A percentile compares a stretch with the other conserved stretches of the same genome.
Conservation (phyloP, 2,329 filamentous ascomycete genomes). For the Fusarium xylarioides region DNA sequence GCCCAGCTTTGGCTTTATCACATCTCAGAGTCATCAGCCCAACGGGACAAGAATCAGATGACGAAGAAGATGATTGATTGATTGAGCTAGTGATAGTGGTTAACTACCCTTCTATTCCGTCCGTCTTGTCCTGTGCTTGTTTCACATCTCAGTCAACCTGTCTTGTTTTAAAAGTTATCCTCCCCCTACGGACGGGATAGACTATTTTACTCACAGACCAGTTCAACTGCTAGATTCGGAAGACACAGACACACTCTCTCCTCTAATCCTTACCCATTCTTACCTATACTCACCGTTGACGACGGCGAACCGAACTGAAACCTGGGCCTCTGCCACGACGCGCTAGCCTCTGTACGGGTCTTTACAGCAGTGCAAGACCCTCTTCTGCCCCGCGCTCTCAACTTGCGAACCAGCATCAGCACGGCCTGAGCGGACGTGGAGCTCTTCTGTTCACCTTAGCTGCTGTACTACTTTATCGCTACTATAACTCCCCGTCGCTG, state of each 20-base stretch:
- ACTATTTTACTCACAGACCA: background rate
- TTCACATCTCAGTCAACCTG: constrained; percentile 24
- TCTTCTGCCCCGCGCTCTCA: constrained; percentile 37
- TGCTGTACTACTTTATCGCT: constrained; percentile 1
- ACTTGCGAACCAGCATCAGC: constrained; percentile 19
- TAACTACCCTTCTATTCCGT: constrained; percentile 4
- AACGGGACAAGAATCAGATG: constrained; percentile 36
- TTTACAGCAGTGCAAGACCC: constrained; percentile 13
- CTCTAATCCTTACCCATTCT: constrained; percentile 23
- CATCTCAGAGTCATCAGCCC: constrained; percentile 33
- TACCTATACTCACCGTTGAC: constrained; percentile 42
- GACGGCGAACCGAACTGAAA: constrained; percentile 44
- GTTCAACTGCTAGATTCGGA: background rate
- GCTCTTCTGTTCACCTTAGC: constrained; percentile 26
- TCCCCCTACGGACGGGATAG: background rate
- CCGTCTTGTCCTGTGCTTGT: constrained; percentile 7
- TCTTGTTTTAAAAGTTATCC: constrained; percentile 21
- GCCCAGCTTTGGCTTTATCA: constrained; percentile 39
- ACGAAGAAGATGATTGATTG: constrained; percentile 7
- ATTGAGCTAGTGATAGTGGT: background rate
- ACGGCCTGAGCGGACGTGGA: constrained; percentile 38
- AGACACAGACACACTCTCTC: background rate
- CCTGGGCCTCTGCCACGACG: constrained; percentile 38
- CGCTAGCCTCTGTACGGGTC: constrained; percentile 24
- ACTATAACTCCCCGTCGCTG: constrained; percentile 11